Conservation (phyloP, 2,329 filamentous ascomycete species). For the Coleophoma cylindrospora region DNA sequence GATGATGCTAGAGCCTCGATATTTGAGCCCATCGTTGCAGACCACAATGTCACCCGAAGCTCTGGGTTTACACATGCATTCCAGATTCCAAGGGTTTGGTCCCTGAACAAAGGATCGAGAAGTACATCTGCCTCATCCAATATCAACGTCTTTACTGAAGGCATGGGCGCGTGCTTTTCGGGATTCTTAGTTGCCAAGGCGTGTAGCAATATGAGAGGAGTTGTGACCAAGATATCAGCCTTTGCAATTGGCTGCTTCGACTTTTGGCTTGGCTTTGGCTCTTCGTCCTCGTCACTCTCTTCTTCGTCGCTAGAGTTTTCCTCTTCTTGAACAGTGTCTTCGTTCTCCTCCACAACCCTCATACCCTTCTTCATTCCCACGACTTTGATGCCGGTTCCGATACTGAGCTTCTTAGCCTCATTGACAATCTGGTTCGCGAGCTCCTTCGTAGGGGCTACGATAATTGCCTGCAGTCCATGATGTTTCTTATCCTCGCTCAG, state of each 20-base stretch:
- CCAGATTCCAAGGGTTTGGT: slow-evolving; percentile 85
- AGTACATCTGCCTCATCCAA: slow-evolving; percentile 95
- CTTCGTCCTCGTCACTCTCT: slow-evolving; percentile 22
- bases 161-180: slow-evolving; percentile 43
- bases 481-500: slow-evolving; percentile 30
- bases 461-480: slow-evolving; percentile 58
- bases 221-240: slow-evolving; percentile 75
- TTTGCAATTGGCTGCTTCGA: slow-evolving; percentile 52
- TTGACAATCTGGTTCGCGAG: slow-evolving; percentile 75
- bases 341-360: slow-evolving; percentile 48
- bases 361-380: slow-evolving; percentile 84
- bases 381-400: slow-evolving; percentile 73
- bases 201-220: slow-evolving; percentile 73
- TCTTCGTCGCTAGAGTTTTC: slow-evolving; percentile 29
- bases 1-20: slow-evolving; percentile 74
- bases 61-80: slow-evolving; percentile 64
- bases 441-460: slow-evolving; percentile 75
- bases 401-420: slow-evolving; percentile 77
- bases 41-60: slow-evolving; percentile 83
- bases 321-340: slow-evolving; percentile 24
- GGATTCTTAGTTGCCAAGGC: slow-evolving; percentile 49
- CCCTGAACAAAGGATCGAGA: slow-evolving; percentile 82
- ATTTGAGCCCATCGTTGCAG: slow-evolving; percentile 92
- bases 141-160: slow-evolving; percentile 68
- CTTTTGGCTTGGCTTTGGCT: slow-evolving; percentile 25